Conservation (phyloP, 805 yeast genomes). For the Yamadazyma takamatsuzukensis region DNA sequence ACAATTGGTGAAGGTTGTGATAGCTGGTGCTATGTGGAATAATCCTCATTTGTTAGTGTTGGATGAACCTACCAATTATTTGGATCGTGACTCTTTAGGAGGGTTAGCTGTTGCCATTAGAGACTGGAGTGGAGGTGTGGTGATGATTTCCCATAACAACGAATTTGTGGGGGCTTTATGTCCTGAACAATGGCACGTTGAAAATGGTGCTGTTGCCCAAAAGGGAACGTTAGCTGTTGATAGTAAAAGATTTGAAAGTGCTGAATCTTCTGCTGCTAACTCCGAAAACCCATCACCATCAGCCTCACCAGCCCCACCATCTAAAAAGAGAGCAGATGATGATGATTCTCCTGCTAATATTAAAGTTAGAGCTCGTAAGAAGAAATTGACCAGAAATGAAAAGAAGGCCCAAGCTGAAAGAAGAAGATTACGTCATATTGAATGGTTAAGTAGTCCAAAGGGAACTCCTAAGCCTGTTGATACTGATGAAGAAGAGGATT, state of each 20-base stretch:
- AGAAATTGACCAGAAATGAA: slow-evolving; percentile 96
- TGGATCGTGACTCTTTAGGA: slow-evolving; percentile 97
- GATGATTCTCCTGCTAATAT: slow-evolving; percentile 95
- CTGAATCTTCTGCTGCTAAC: slow-evolving; percentile 3
- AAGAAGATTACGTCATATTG: slow-evolving; percentile 89
- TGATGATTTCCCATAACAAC: slow-evolving; percentile 95
- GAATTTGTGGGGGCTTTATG: slow-evolving; percentile 97
- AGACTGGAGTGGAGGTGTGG: slow-evolving; percentile 98
- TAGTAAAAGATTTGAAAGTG: slow-evolving; percentile 64
- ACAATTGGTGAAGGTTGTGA: slow-evolving; percentile 95
- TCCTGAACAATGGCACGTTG: slow-evolving; percentile 98
- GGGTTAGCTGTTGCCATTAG: slow-evolving; percentile 96
- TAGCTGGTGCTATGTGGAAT: slow-evolving; percentile 99
- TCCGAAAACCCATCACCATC: slow-evolving; percentile 19
- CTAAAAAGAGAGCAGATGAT: slow-evolving; percentile 52
- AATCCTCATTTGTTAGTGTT: slow-evolving; percentile 94
- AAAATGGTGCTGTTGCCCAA: slow-evolving; percentile 83
- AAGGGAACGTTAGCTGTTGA: slow-evolving; percentile 79
- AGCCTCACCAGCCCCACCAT: slow-evolving; percentile 42
- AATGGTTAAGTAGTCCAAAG: slow-evolving; percentile 94
- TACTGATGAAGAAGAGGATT: slow-evolving; percentile 84
- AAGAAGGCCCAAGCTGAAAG: slow-evolving; percentile 88
- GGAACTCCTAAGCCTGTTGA: slow-evolving; percentile 95
- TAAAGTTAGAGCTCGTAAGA: slow-evolving; percentile 88
- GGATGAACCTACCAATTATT: slow-evolving; percentile 97